phyloP scores from a whole-genome alignment of 345 rosid genomes.

The Angophora floribunda region DNA sequence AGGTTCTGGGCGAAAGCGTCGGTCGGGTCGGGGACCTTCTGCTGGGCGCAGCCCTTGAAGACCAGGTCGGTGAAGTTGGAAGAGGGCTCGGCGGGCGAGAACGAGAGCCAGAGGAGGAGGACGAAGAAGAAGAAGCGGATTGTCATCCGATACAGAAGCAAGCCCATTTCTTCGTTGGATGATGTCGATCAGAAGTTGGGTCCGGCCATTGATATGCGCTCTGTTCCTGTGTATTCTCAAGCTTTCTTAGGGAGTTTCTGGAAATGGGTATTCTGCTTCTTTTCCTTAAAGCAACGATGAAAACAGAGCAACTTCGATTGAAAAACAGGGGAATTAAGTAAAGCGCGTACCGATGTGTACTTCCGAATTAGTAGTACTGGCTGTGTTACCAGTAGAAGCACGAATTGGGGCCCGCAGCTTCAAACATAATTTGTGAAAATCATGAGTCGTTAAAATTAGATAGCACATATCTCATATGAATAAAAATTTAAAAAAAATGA shows the following conservation, averaged over 20 bases:
- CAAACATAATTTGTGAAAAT: too few relatives aligned
- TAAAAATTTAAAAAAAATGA: too few relatives aligned
- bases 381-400: neutral
- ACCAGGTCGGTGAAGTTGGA: constrained; percentile 29
- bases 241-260: neutral
- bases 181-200: neutral
- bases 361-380: neutral
- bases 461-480: too few relatives aligned
- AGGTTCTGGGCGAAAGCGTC: constrained; percentile 54
- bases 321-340: neutral
- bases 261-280: neutral
- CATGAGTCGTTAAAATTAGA: too few relatives aligned
- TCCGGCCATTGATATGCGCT: neutral
- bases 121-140: neutral
- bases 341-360: neutral
- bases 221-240: neutral
- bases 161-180: neutral
- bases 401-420: neutral
- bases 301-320: neutral
- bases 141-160: neutral
- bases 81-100: neutral
- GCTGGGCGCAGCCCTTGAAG: constrained; percentile 71
- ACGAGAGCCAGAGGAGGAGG: neutral
- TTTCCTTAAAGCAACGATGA: neutral
- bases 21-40: constrained; percentile 52